Percentiles rank a stretch among this genome's conserved stretches.
Conservation (phyloP, 2,329 filamentous ascomycete species). For the Aspergillus clavatus region DNA sequence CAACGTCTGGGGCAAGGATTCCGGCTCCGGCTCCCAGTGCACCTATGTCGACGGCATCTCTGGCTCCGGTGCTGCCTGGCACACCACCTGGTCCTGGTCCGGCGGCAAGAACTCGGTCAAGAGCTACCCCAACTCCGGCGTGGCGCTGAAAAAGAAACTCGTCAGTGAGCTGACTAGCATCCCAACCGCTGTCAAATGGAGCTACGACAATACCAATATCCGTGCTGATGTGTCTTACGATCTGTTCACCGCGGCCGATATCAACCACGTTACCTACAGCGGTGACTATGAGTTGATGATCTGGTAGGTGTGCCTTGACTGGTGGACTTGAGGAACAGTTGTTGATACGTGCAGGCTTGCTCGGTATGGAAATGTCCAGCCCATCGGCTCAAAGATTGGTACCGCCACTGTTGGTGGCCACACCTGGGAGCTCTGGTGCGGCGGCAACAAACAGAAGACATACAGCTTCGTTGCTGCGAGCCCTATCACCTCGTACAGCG, state of each 20-base stretch:
- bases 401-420: conserved; percentile 48
- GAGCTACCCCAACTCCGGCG: conserved; percentile 28
- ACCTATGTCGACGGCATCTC: conserved; percentile 32
- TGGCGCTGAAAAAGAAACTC: not conserved
- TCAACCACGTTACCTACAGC: conserved; percentile 35
- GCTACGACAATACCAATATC: conserved; percentile 46
- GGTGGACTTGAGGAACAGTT: not conserved
- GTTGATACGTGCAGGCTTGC: conserved; percentile 31
- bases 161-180: conserved; percentile 33
- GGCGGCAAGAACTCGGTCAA: conserved; percentile 37
- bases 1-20: conserved; percentile 43
- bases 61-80: conserved; percentile 31
- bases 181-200: conserved; percentile 40
- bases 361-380: conserved; percentile 49
- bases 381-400: conserved; percentile 50
- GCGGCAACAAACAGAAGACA: conserved; percentile 53
- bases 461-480: conserved; percentile 49
- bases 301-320: conserved; percentile 38
- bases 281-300: conserved; percentile 59
- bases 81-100: conserved; percentile 40
- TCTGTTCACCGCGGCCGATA: conserved; percentile 48
- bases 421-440: conserved; percentile 54
- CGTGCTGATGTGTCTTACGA: conserved; percentile 57
- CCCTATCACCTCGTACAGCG: conserved; percentile 47
- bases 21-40: conserved; percentile 38